Evolutionary conservation across 2,329 filamentous ascomycete species (phyloP).

Genomic region (Hymenoscyphus fraxineus): DNA sequence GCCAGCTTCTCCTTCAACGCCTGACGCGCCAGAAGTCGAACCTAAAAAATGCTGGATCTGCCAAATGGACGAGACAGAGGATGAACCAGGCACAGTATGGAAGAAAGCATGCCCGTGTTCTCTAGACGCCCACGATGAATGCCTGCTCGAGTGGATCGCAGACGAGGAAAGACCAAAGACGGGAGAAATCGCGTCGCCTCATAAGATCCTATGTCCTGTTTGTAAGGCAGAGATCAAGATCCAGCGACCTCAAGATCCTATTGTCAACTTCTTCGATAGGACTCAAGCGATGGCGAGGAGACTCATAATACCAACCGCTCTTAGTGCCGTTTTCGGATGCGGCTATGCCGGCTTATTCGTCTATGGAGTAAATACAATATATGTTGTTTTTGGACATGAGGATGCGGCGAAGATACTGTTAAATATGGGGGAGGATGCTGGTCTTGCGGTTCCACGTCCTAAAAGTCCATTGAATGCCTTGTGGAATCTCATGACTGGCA

Average conservation of each 20-base stretch:
- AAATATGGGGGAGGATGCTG: neutral
- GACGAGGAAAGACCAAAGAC: conserved; percentile 69
- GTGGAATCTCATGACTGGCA: neutral
- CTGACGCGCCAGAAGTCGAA: conserved; percentile 5
- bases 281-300: conserved; percentile 22
- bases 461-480: neutral
- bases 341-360: conserved; percentile 49
- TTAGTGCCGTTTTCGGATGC: conserved; percentile 37
- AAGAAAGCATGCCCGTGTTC: conserved; percentile 87
- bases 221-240: conserved; percentile 81
- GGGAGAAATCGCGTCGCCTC: conserved; percentile 46
- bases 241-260: conserved; percentile 66
- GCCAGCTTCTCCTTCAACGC: neutral
- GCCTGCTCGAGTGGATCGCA: conserved; percentile 88
- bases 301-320: conserved; percentile 30
- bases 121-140: conserved; percentile 84
- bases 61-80: conserved; percentile 52
- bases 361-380: conserved; percentile 60
- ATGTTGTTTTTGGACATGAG: conserved; percentile 61
- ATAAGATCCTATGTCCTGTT: conserved; percentile 77
- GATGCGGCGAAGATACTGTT: conserved; percentile 43
- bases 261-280: conserved; percentile 47
- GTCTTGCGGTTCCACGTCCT: neutral
- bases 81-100: conserved; percentile 55
- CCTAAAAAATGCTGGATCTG: conserved; percentile 59